Percentiles rank a stretch among this genome's conserved stretches.
phyloP scores from a whole-genome alignment of 352 stramenopile genomes.

The Globisporangium middletonii region DNA sequence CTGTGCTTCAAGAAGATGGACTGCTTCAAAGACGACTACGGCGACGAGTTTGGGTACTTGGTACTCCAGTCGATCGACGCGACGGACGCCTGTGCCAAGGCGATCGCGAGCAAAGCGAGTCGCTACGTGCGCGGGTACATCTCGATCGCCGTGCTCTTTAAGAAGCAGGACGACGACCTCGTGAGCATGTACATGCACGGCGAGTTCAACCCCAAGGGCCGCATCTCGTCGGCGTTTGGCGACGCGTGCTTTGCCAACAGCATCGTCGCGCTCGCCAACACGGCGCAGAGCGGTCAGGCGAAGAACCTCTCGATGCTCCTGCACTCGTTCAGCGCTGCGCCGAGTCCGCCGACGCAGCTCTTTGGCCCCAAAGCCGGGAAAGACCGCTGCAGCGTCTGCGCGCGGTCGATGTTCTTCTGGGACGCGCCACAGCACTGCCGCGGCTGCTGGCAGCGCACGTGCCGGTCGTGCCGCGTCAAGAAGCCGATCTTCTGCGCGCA shows the following conservation, averaged over 20 bases:
- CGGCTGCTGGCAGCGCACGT: conserved; percentile 62
- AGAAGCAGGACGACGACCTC: conserved; percentile 44
- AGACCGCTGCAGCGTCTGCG: conserved; percentile 53
- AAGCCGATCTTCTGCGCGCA: conserved; percentile 76
- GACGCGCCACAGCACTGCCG: conserved; percentile 46
- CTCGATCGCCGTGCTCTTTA: conserved; percentile 60
- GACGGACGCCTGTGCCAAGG: conserved; percentile 18
- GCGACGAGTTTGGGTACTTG: conserved; percentile 63
- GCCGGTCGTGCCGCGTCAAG: conserved; percentile 53
- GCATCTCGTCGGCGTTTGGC: conserved; percentile 39
- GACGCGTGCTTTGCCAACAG: conserved; percentile 55
- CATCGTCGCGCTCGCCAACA: conserved; percentile 55
- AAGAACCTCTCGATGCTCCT: conserved; percentile 71
- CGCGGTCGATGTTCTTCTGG: conserved; percentile 59
- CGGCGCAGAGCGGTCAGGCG: conserved; percentile 55
- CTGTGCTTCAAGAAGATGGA: conserved; percentile 82
- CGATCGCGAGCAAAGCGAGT: conserved; percentile 8
- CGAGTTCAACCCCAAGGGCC: conserved; percentile 56
- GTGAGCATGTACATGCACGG: conserved; percentile 64
- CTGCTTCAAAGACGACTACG: conserved; percentile 39
- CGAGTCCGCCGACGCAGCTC: neutral
- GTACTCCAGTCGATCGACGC: conserved; percentile 67
- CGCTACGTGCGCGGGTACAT: conserved; percentile 56
- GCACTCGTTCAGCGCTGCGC: conserved; percentile 15
- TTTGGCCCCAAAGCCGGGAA: conserved; percentile 12